phyloP scores from a whole-genome alignment of 2,329 filamentous ascomycete genomes.

The Periconia digitata region DNA sequence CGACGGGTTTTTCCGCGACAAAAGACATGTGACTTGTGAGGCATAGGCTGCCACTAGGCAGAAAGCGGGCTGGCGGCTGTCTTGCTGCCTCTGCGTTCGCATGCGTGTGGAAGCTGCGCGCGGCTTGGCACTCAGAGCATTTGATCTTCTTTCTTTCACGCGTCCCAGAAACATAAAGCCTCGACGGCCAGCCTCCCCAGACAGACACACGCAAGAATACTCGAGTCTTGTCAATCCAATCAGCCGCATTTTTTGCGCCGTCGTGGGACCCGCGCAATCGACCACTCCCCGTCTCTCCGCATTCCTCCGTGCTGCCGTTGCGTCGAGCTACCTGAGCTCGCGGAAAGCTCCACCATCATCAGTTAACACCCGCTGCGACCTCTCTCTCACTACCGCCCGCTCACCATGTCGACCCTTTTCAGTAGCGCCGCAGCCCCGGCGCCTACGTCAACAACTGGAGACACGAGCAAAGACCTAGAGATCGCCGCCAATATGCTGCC shows the following conservation, averaged over 20 bases:
- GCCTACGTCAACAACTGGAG: conserved; percentile 74
- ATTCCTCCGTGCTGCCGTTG: neutral
- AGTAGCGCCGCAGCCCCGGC: conserved; percentile 55
- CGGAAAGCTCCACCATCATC: conserved; percentile 17
- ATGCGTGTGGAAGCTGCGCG: too few species aligned
- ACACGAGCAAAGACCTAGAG: conserved; percentile 85
- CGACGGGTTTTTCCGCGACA: conserved; percentile 18
- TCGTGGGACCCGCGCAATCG: too few species aligned
- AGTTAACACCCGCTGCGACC: conserved; percentile 6
- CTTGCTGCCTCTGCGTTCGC: conserved; percentile 8
- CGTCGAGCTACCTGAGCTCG: conserved; percentile 1
- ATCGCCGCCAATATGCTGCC: conserved; percentile 68
- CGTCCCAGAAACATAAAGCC: neutral
- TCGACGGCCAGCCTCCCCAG: neutral
- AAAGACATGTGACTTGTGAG: too few species aligned
- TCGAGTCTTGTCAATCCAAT: neutral
- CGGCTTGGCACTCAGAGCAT: neutral
- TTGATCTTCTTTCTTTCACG: conserved; percentile 2
- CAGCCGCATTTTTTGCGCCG: neutral
- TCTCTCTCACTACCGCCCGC: conserved; percentile 4
- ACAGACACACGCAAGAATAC: neutral
- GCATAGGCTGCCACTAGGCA: conserved; percentile 32
- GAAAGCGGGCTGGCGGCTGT: conserved; percentile 24
- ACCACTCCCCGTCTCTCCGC: neutral
- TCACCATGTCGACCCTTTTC: conserved; percentile 63